Evolutionary conservation across 1,284 basidiomycete species (phyloP).

Genomic region (Puccinia horiana): DNA sequence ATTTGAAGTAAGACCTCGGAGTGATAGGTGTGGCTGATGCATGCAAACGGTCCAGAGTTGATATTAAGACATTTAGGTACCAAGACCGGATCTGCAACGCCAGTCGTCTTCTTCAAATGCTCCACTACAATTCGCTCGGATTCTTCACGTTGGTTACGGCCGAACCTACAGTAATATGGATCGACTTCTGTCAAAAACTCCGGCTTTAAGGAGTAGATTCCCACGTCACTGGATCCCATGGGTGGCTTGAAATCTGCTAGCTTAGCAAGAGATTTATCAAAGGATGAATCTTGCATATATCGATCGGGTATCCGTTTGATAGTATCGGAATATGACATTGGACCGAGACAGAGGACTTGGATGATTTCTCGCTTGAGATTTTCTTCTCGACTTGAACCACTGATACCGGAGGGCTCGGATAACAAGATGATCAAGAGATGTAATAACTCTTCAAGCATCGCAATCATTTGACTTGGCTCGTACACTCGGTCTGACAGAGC

Average conservation of each 20-base stretch:
- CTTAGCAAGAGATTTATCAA: slow-evolving; percentile 76
- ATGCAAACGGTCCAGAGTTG: slow-evolving; percentile 68
- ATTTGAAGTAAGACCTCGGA: slow-evolving; percentile 72
- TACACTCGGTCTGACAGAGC: slow-evolving; percentile 66
- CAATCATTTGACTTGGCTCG: slow-evolving; percentile 71
- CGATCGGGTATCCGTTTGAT: slow-evolving; percentile 88
- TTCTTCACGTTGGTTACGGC: slow-evolving; percentile 89
- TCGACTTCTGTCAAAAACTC: slow-evolving; percentile 84
- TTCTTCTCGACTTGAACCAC: slow-evolving; percentile 68
- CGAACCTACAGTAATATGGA: slow-evolving; percentile 95
- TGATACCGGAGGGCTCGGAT: slow-evolving; percentile 77
- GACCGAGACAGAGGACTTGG: slow-evolving; percentile 84
- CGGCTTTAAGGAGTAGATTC: slow-evolving; percentile 83
- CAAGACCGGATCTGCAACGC: slow-evolving; percentile 67
- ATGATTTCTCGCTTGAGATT: slow-evolving; percentile 82
- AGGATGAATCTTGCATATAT: slow-evolving; percentile 78
- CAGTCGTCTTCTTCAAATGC: slow-evolving; percentile 68
- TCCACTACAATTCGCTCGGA: slow-evolving; percentile 78
- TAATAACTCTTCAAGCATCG: slow-evolving; percentile 89
- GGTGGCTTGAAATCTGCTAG: slow-evolving; percentile 83
- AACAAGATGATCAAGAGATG: slow-evolving; percentile 84
- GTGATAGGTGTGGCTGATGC: slow-evolving; percentile 67
- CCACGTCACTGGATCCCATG: slow-evolving; percentile 73
- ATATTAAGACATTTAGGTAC: slow-evolving; percentile 72
- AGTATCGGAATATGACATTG: slow-evolving; percentile 87